Evolutionary conservation across 2,329 filamentous ascomycete species (phyloP).

Genomic region (Ceratocystis alfenasii): DNA sequence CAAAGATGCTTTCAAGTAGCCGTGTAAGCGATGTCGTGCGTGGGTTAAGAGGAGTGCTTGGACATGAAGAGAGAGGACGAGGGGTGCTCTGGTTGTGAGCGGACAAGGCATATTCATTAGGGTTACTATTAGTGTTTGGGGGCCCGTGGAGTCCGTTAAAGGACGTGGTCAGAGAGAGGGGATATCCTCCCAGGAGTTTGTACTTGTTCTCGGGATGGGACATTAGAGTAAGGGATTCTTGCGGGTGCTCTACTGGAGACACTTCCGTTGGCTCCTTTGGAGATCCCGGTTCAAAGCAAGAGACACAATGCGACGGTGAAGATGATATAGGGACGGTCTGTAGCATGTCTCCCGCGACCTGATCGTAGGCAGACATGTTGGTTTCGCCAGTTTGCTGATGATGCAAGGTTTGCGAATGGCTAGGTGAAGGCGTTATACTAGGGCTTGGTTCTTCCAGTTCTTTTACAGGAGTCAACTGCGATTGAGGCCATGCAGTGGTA

Average conservation of each 20-base stretch:
- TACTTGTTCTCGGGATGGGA: too few species aligned
- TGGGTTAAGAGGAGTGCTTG: not conserved
- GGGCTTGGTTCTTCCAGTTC: not conserved
- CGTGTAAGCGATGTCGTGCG: not conserved
- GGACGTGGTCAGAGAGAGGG: too few species aligned
- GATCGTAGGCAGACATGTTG: not conserved
- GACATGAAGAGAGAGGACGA: not conserved
- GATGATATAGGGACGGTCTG: not conserved
- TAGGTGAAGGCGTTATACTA: not conserved
- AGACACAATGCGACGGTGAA: not conserved
- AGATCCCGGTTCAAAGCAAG: not conserved
- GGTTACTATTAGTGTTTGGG: too few species aligned
- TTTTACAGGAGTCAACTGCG: not conserved
- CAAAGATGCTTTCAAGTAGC: not conserved
- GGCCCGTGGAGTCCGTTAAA: too few species aligned
- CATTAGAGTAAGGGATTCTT: too few species aligned
- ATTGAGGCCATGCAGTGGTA: not conserved
- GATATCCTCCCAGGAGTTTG: too few species aligned
- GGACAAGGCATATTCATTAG: too few species aligned
- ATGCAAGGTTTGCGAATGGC: not conserved
- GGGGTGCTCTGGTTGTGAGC: too few species aligned
- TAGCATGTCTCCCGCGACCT: constrained; percentile 3
- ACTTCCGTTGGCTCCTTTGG: too few species aligned
- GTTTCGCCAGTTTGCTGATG: not conserved
- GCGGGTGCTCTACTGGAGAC: too few species aligned